phyloP scores from a whole-genome alignment of 2,329 filamentous ascomycete species.

The Aspergillus caelatus region DNA sequence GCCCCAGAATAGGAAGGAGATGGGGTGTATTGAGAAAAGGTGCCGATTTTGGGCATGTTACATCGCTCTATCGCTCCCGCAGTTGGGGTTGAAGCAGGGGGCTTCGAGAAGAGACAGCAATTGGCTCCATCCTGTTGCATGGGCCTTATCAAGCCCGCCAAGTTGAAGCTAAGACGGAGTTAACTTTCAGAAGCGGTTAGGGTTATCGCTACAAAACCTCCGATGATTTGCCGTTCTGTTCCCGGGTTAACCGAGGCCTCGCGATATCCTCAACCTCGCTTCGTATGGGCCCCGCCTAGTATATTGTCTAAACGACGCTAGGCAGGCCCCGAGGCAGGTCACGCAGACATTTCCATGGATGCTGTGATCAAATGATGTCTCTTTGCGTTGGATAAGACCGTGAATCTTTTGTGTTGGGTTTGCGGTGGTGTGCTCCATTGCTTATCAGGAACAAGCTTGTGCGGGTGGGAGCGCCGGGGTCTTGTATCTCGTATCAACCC shows the following conservation, averaged over 20 bases:
- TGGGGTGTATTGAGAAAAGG: not conserved
- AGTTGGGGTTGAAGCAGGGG: not conserved
- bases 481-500: not conserved
- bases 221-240: conserved; percentile 6
- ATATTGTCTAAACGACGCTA: not conserved
- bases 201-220: not conserved
- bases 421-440: not conserved
- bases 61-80: not conserved
- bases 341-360: not conserved
- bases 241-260: not conserved
- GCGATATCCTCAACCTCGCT: too few species aligned
- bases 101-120: not conserved
- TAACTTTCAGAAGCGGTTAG: conserved; percentile 1
- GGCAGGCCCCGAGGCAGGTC: not conserved
- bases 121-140: not conserved
- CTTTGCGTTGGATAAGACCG: not conserved
- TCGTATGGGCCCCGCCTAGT: not conserved
- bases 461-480: not conserved
- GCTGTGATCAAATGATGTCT: not conserved
- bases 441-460: conserved; percentile 21
- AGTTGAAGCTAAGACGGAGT: conserved; percentile 2
- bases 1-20: not conserved
- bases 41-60: not conserved
- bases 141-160: not conserved
- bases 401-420: not conserved